These are phyloP conservation scores for Beauveria varroae DNA, from an alignment of 2,329 filamentous ascomycete species.

Conservation along the genomic window DNA sequence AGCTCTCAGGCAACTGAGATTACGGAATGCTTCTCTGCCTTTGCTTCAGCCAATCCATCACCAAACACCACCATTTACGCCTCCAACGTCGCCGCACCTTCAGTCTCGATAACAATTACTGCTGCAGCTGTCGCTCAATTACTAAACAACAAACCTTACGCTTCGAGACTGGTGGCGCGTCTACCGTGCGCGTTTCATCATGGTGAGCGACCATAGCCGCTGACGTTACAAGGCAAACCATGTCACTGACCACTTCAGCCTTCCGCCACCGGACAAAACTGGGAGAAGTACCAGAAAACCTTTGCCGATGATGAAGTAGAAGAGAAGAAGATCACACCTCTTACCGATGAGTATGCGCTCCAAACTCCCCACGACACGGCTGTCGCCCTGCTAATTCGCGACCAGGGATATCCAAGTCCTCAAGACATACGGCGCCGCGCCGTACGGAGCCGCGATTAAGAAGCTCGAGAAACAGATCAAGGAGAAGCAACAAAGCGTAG, in stretches of 20 bases:
- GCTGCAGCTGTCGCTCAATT: not conserved
- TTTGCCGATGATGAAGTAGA: conserved; percentile 95
- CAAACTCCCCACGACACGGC: conserved; percentile 15
- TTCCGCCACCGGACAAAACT: conserved; percentile 86
- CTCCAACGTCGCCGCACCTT: not conserved
- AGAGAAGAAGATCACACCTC: conserved; percentile 98
- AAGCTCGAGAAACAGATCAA: conserved; percentile 99
- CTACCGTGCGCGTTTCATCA: conserved; percentile 28
- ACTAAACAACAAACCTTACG: not conserved
- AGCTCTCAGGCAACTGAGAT: conserved; percentile 34
- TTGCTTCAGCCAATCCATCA: conserved; percentile 23
- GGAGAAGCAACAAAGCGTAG: conserved; percentile 95
- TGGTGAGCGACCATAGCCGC: conserved; percentile 29
- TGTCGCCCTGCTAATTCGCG: conserved; percentile 5
- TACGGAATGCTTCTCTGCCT: conserved; percentile 32
- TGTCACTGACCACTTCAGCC: conserved; percentile 52
- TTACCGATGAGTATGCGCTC: conserved; percentile 79
- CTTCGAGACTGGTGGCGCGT: conserved; percentile 14
- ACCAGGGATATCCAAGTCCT: conserved; percentile 94
- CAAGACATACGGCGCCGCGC: conserved; percentile 96
- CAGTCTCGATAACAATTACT: not conserved
- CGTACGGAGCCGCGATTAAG: conserved; percentile 88
- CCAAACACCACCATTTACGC: conserved; percentile 17
- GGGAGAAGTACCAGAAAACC: conserved; percentile 98
- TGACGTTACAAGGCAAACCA: not conserved